A percentile compares a stretch with the other conserved stretches of the same genome.
These are phyloP conservation scores for Monascus purpureus DNA, from an alignment of 495 filamentous ascomycete species.

Conservation along the genomic window DNA sequence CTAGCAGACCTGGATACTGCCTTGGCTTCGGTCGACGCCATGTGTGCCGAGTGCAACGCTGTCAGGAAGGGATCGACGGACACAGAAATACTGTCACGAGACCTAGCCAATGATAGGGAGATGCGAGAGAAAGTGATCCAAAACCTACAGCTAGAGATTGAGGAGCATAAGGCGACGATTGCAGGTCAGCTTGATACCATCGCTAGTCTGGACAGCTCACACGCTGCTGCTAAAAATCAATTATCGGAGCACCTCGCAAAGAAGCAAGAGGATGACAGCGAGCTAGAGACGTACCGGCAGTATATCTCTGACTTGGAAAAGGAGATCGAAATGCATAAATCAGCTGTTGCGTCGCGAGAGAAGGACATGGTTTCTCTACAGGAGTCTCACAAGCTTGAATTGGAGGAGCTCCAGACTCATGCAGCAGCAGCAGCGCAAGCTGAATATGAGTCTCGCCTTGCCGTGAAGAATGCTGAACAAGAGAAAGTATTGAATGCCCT, in stretches of 20 bases:
- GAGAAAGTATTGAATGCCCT: conserved; percentile 45
- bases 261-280: conserved; percentile 16
- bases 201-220: conserved; percentile 49
- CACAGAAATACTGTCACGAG: conserved; percentile 28
- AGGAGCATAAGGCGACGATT: conserved; percentile 62
- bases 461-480: conserved; percentile 40
- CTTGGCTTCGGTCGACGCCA: conserved; percentile 28
- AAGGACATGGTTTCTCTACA: conserved; percentile 38
- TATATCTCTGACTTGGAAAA: conserved; percentile 42
- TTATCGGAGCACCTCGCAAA: conserved; percentile 29
- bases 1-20: conserved; percentile 56
- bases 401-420: conserved; percentile 32
- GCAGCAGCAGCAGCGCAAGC: conserved; percentile 25
- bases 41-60: conserved; percentile 28
- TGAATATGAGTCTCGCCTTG: conserved; percentile 30
- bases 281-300: conserved; percentile 34
- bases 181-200: conserved; percentile 48
- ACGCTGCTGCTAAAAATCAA: conserved; percentile 42
- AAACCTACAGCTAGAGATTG: conserved; percentile 57
- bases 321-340: conserved; percentile 40
- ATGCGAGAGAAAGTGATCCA: conserved; percentile 54
- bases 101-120: conserved; percentile 35
- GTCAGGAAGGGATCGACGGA: conserved; percentile 22
- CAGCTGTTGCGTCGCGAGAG: conserved; percentile 39
- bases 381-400: conserved; percentile 37